phyloP scores from a whole-genome alignment of 2,329 filamentous ascomycete species.

The Blastomyces parvus region DNA sequence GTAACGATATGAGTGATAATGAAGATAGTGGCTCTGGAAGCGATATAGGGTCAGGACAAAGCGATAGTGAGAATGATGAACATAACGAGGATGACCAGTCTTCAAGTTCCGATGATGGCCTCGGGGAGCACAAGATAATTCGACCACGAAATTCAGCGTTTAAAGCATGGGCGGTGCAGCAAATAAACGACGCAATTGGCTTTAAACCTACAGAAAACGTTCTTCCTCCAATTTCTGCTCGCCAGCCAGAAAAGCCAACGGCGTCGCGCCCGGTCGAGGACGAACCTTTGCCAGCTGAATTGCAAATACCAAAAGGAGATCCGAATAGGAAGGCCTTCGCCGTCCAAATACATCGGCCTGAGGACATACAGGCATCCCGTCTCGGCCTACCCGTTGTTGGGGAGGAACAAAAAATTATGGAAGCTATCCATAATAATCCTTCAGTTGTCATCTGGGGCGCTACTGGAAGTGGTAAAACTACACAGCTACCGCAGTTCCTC shows the following conservation, averaged over 20 bases:
- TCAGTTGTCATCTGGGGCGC: conserved; percentile 87
- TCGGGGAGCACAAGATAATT: conserved; percentile 17
- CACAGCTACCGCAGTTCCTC: conserved; percentile 91
- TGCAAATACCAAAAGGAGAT: conserved; percentile 32
- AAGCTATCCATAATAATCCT: conserved; percentile 85
- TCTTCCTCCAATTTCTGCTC: conserved; percentile 23
- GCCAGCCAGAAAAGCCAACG: conserved; percentile 25
- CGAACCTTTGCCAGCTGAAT: conserved; percentile 32
- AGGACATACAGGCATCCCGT: conserved; percentile 68
- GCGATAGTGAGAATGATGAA: conserved; percentile 19
- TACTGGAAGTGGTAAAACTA: conserved; percentile 96
- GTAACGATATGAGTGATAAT: conserved; percentile 16
- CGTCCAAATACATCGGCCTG: conserved; percentile 58
- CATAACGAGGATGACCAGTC: conserved; percentile 28
- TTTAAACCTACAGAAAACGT: conserved; percentile 43
- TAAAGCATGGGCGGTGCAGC: conserved; percentile 83
- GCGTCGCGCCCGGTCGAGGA: conserved; percentile 30
- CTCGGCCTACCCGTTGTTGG: conserved; percentile 79
- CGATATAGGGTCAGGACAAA: conserved; percentile 23
- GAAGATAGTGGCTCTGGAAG: conserved; percentile 23
- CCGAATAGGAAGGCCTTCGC: conserved; percentile 63
- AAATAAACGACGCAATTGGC: conserved; percentile 75
- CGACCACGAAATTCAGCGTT: conserved; percentile 56
- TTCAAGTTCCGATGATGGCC: conserved; percentile 19
- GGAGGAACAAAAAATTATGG: conserved; percentile 96